Base-by-base conservation (phyloP, 257 asterid species). In the Jacaranda copaia region DNA sequence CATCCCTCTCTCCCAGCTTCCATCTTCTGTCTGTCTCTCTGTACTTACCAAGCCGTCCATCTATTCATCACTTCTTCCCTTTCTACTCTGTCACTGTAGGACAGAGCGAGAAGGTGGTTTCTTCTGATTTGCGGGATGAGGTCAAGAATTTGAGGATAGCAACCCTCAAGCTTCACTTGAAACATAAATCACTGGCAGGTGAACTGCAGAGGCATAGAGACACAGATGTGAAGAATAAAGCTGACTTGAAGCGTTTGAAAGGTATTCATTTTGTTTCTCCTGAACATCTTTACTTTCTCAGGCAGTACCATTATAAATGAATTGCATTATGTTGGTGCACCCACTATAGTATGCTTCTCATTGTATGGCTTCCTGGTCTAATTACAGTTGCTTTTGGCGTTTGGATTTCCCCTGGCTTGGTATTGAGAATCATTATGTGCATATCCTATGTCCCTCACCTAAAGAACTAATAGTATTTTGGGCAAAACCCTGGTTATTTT, bases 161-260 rank as follows among this genome's bases (percentile, higher is more conserved):
- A 55, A 79, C 88, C 52, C 77, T 88, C 68, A 81, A 88, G 85
- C 96, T 93, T 82, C 96, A 88, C 78, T 72, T 85, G 81, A 90
- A 90, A 87, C 99, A 96, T 86, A 87, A 78, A 82, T 79, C 93
- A 60, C 75, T 96, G 79, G 85, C 96, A 71, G 87, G 87, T 83
- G 96, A 91, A 84, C 83, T 93, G 70, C 99, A 88, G 80, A 85
- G 66, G 72, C 93, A 79, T 63, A 84, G 89, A 82, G 99, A 96
- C 77, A 57, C 85, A 19, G 93, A 89, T 75, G 97, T 97, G 35
- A 91, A 86, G 82, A 89, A 92, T 84, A 91, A 90, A 84, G 93
- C 94, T 49, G 88, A 83, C 75, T 81, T 91, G 68, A 89, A 78
- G 83, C 79, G 81, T 82, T 80, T 96, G 81, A 84, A 84, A 90